Conservation (phyloP, 192 early-diverging fungal species). For the Entomortierella chlamydospora region DNA sequence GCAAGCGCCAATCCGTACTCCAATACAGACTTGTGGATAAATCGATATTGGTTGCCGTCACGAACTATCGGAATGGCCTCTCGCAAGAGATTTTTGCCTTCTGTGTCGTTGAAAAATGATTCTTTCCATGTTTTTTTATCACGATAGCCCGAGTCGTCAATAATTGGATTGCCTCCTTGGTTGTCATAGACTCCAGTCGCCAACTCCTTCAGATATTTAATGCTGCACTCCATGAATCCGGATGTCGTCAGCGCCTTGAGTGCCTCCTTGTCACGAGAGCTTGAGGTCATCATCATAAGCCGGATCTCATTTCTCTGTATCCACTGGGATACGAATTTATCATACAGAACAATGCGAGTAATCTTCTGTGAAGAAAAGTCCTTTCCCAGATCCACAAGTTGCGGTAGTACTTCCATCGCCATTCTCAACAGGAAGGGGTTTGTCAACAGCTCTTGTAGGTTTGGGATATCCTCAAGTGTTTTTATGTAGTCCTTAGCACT, state of each 20-base stretch:
- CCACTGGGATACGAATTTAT: constrained; percentile 4
- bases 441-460: background rate
- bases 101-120: background rate
- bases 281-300: background rate
- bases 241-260: too few species aligned
- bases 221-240: background rate
- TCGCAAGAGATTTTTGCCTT: background rate
- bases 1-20: too few species aligned
- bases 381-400: background rate
- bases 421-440: constrained; percentile 13
- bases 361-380: background rate
- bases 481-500: background rate
- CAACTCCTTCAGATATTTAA: background rate
- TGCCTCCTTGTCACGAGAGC: too few species aligned
- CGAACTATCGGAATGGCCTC: too few species aligned
- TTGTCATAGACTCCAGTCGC: background rate
- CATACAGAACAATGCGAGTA: constrained; percentile 7
- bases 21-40: too few species aligned
- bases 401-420: background rate
- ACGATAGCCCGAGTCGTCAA: background rate
- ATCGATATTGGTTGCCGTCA: too few species aligned
- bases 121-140: background rate
- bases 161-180: background rate
- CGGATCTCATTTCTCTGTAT: background rate
- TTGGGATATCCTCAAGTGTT: background rate